These are phyloP conservation scores for Murraya paniculata DNA, from an alignment of 345 rosid genomes.

Conservation along the genomic window DNA sequence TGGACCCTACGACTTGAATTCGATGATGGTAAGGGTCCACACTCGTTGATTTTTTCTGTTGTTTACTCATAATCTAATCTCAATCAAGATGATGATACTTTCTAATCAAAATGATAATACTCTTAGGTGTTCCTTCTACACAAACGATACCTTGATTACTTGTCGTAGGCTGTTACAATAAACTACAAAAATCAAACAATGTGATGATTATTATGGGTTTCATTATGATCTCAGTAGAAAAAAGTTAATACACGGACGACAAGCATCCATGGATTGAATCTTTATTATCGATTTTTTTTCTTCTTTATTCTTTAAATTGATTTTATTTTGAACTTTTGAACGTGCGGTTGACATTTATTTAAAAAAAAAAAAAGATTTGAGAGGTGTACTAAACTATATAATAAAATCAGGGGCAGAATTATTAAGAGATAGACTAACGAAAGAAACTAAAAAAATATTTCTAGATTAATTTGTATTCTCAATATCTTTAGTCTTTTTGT, in stretches of 20 bases:
- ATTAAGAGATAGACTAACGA: rapidly evolving
- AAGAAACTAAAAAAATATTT: too few relatives aligned
- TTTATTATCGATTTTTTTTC: too few relatives aligned
- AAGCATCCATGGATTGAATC: too few relatives aligned
- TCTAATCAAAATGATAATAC: background rate
- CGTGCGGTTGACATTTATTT: too few relatives aligned
- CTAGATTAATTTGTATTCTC: too few relatives aligned
- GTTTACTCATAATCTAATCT: background rate
- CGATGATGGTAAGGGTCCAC: background rate
- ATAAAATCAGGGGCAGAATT: too few relatives aligned
- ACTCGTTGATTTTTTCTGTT: background rate
- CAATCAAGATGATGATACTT: background rate
- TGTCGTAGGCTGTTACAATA: background rate
- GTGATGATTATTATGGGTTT: background rate
- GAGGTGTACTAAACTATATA: too few relatives aligned
- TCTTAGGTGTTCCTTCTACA: background rate
- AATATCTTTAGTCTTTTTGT: too few relatives aligned
- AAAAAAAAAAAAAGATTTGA: too few relatives aligned
- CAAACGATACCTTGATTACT: background rate
- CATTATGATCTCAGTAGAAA: background rate
- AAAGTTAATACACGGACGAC: too few relatives aligned
- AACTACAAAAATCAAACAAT: background rate
- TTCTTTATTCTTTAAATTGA: too few relatives aligned
- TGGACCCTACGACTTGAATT: background rate
- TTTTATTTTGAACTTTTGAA: too few relatives aligned